Evolutionary conservation across 768 basidiomycete species (phyloP).

Genomic region (Boletus speciosus): DNA sequence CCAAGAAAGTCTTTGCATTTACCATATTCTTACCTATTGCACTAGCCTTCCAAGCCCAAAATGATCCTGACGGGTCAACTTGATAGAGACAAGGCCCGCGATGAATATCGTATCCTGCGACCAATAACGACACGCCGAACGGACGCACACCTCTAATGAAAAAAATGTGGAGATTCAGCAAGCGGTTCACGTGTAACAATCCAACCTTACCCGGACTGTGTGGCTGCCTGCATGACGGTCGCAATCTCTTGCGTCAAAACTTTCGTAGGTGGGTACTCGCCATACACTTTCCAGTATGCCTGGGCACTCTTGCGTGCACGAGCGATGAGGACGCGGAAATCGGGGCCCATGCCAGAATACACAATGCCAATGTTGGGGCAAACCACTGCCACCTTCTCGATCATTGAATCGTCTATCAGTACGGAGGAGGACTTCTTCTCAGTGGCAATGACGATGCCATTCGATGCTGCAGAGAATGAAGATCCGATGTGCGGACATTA

Average conservation of each 20-base stretch:
- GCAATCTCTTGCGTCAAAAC: conserved; percentile 97
- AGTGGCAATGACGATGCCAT: conserved; percentile 98
- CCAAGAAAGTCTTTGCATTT: conserved; percentile 98
- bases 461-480: conserved; percentile 66
- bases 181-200: conserved; percentile 20
- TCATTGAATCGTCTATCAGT: conserved; percentile 95
- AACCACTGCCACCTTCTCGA: conserved; percentile 95
- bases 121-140: conserved; percentile 96
- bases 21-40: conserved; percentile 99
- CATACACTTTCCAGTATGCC: conserved; percentile 99
- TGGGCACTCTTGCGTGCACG: conserved; percentile 98
- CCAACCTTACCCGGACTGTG: conserved; percentile 85
- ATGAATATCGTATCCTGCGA: conserved; percentile 93
- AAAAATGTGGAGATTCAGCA: conserved; percentile 32
- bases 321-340: conserved; percentile 91
- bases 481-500: conserved; percentile 24
- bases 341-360: conserved; percentile 99
- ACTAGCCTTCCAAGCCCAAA: conserved; percentile 99
- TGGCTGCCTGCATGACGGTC: conserved; percentile 98
- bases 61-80: conserved; percentile 97
- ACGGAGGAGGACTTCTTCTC: conserved; percentile 99
- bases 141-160: conserved; percentile 88
- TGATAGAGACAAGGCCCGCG: conserved; percentile 98
- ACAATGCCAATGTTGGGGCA: conserved; percentile 99
- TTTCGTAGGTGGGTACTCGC: conserved; percentile 95